These are phyloP conservation scores for Alternaria longipes DNA, from an alignment of 2,329 filamentous ascomycete species.

Conservation along the genomic window DNA sequence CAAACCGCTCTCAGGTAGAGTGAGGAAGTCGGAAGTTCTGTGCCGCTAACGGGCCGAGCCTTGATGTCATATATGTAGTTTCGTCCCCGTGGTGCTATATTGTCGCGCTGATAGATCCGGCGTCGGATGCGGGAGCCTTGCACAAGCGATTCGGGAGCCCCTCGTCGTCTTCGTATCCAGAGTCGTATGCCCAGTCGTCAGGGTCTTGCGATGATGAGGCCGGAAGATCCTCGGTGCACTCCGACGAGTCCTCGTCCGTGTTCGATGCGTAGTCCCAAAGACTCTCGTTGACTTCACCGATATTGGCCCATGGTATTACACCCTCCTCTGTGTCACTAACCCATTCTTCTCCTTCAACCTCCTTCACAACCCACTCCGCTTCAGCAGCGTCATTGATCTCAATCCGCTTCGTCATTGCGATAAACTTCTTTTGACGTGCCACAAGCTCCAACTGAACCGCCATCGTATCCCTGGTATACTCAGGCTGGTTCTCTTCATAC, in stretches of 20 bases:
- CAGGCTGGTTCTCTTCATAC: neutral
- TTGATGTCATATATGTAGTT: neutral
- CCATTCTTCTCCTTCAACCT: neutral
- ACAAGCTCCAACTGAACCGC: neutral
- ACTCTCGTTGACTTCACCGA: neutral
- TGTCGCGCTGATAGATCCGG: neutral
- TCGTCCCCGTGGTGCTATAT: neutral
- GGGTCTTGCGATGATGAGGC: neutral
- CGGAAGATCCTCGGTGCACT: neutral
- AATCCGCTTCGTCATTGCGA: neutral
- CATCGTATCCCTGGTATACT: neutral
- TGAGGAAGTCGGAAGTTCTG: neutral
- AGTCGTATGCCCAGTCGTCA: neutral
- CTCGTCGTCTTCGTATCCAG: neutral
- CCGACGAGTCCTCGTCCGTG: neutral
- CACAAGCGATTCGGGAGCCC: neutral
- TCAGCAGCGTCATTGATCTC: neutral
- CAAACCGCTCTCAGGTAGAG: neutral
- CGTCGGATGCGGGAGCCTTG: neutral
- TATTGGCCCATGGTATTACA: neutral
- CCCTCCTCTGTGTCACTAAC: neutral
- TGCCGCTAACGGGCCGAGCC: constrained; percentile 5
- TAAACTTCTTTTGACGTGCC: neutral
- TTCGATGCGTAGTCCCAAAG: neutral
- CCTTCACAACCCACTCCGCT: neutral